These are phyloP conservation scores for Tricholoma saponaceum DNA, from an alignment of 768 basidiomycete genomes.

Conservation along the genomic window DNA sequence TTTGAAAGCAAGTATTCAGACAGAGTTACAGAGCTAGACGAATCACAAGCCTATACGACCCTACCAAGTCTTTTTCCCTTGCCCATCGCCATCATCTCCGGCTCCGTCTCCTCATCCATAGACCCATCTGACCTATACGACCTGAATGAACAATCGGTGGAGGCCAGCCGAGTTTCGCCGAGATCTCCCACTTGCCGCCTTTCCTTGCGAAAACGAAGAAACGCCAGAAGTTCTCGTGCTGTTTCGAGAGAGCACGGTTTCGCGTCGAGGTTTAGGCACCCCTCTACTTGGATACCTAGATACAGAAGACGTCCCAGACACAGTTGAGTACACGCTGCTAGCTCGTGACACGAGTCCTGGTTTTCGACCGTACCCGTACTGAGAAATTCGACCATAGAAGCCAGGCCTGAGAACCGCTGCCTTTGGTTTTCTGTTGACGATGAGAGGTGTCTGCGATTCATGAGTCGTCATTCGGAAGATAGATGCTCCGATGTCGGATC, in stretches of 20 bases:
- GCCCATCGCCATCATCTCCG: neutral
- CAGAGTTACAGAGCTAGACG: neutral
- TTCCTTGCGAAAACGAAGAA: conserved; percentile 4
- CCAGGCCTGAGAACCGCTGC: conserved; percentile 9
- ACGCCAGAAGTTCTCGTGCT: conserved; percentile 12
- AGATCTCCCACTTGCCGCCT: conserved; percentile 1
- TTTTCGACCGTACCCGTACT: conserved; percentile 2
- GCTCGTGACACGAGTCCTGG: conserved; percentile 14
- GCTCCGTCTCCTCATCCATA: neutral
- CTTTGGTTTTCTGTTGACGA: conserved; percentile 9
- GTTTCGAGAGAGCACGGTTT: conserved; percentile 13
- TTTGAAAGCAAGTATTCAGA: neutral
- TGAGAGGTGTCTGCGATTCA: conserved; percentile 13
- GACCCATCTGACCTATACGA: conserved; percentile 7
- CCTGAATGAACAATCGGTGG: conserved; percentile 13
- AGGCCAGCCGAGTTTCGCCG: conserved; percentile 7
- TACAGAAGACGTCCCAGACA: conserved; percentile 13
- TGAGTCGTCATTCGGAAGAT: conserved; percentile 9
- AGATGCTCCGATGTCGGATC: conserved; percentile 5
- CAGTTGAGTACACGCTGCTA: conserved; percentile 22
- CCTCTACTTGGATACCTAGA: neutral
- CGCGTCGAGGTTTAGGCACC: neutral
- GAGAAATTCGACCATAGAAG: conserved; percentile 2
- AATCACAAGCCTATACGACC: neutral
- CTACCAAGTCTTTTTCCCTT: neutral